Evolutionary conservation across 108 stramenopile species (phyloP).

Genomic region (Discostella pseudostelligera): DNA sequence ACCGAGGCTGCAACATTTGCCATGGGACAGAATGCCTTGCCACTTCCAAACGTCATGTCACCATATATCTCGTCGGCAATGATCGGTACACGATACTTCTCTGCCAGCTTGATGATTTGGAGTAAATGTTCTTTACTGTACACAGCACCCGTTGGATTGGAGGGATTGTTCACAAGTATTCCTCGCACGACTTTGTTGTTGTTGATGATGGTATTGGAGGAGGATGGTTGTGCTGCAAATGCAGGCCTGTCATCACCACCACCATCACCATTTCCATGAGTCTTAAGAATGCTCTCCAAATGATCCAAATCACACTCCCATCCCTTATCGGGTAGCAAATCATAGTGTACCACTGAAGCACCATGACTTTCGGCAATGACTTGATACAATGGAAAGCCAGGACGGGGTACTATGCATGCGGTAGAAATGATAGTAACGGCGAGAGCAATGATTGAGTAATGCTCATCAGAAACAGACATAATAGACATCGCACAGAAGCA

Average conservation of each 20-base stretch:
- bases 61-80: conserved; percentile 96
- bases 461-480: neutral
- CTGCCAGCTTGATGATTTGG: conserved; percentile 64
- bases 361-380: conserved; percentile 89
- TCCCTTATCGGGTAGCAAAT: conserved; percentile 60
- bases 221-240: too few species aligned
- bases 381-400: conserved; percentile 91
- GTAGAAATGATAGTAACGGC: too few species aligned
- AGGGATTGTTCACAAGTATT: conserved; percentile 92
- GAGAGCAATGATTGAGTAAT: too few species aligned
- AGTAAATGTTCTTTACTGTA: conserved; percentile 75
- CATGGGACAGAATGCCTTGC: conserved; percentile 66
- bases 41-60: conserved; percentile 65
- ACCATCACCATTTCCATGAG: neutral
- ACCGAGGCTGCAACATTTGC: conserved; percentile 57
- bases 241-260: neutral
- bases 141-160: conserved; percentile 91
- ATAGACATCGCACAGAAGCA: neutral
- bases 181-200: conserved; percentile 53
- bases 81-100: conserved; percentile 65
- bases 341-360: conserved; percentile 74
- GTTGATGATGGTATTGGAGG: too few species aligned
- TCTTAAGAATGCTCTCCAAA: conserved; percentile 56
- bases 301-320: conserved; percentile 90
- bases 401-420: conserved; percentile 62